Conservation (phyloP, 2,329 filamentous ascomycete species). For the Fusarium tuaranense region DNA sequence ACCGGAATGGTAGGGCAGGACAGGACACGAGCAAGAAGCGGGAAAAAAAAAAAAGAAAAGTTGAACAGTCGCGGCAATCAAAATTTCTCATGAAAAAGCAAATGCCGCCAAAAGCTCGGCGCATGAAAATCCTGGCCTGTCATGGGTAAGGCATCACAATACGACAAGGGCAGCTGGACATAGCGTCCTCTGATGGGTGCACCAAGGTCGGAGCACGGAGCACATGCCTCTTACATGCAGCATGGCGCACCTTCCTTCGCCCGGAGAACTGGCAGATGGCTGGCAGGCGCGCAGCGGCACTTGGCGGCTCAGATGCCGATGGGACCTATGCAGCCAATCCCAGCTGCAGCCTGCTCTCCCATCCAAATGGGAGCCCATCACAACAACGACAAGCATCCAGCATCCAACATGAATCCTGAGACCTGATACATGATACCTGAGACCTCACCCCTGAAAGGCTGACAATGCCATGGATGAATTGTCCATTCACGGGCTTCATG, state of each 20-base stretch:
- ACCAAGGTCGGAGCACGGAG: neutral
- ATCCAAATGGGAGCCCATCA: slow-evolving; percentile 13
- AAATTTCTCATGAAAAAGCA: neutral
- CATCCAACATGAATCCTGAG: slow-evolving; percentile 15
- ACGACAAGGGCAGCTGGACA: neutral
- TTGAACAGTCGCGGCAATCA: neutral
- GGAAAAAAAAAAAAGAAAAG: neutral
- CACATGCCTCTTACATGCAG: slow-evolving; percentile 4
- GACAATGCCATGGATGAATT: slow-evolving; percentile 4
- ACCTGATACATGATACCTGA: slow-evolving; percentile 6
- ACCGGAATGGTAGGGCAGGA: neutral
- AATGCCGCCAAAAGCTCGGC: neutral
- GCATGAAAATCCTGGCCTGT: slow-evolving; percentile 4
- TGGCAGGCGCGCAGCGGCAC: slow-evolving; percentile 23
- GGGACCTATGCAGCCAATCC: slow-evolving; percentile 34
- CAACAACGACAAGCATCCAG: slow-evolving; percentile 13
- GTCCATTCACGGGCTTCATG: neutral
- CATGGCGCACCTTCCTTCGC: slow-evolving; percentile 3
- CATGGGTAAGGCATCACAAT: slow-evolving; percentile 12
- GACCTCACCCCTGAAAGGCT: slow-evolving; percentile 20
- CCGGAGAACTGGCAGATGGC: slow-evolving; percentile 3
- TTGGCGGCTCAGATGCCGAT: slow-evolving; percentile 34
- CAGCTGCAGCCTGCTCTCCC: slow-evolving; percentile 16
- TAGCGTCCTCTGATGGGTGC: slow-evolving; percentile 1
- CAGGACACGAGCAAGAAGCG: neutral